Evolutionary conservation across 225 moss, liverwort and hornwort species (phyloP).

Genomic region (Ulota crispa): DNA sequence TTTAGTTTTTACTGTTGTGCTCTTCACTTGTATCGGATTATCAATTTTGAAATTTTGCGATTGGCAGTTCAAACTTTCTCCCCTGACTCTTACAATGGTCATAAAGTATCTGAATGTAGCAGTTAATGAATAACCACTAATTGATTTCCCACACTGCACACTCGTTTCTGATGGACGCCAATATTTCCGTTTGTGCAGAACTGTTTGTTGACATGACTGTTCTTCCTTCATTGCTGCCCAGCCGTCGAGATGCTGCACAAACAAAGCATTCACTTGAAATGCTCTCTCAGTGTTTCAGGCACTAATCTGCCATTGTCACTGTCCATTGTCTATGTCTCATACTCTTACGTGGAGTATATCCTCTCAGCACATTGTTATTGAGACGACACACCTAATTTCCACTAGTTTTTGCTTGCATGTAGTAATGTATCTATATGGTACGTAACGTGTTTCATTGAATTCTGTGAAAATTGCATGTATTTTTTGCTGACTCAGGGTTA

Average conservation of each 20-base stretch:
- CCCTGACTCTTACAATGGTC: neutral
- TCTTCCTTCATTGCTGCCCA: conserved; percentile 77
- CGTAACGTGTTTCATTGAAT: neutral
- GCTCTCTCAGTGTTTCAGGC: conserved; percentile 74
- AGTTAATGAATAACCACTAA: neutral
- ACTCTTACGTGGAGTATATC: neutral
- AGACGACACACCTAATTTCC: neutral
- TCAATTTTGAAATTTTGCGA: neutral
- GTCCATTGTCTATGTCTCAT: conserved; percentile 9
- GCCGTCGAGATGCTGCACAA: conserved; percentile 66
- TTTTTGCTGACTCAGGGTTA: conserved; percentile 9
- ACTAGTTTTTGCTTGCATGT: neutral
- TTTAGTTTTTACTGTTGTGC: neutral
- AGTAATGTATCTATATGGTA: conserved; percentile 1
- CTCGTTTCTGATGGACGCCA: conserved; percentile 20
- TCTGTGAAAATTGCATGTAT: conserved; percentile 1
- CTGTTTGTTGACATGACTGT: conserved; percentile 76
- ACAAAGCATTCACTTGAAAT: conserved; percentile 70
- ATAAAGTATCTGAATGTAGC: conserved; percentile 5
- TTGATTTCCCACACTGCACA: neutral
- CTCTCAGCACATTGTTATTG: neutral
- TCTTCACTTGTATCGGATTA: neutral
- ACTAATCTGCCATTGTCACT: conserved; percentile 19
- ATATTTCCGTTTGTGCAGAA: conserved; percentile 43
- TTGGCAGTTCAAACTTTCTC: neutral